Evolutionary conservation across 176 grass and related monocot species (phyloP).

Genomic region (Pontederia paniculata): DNA sequence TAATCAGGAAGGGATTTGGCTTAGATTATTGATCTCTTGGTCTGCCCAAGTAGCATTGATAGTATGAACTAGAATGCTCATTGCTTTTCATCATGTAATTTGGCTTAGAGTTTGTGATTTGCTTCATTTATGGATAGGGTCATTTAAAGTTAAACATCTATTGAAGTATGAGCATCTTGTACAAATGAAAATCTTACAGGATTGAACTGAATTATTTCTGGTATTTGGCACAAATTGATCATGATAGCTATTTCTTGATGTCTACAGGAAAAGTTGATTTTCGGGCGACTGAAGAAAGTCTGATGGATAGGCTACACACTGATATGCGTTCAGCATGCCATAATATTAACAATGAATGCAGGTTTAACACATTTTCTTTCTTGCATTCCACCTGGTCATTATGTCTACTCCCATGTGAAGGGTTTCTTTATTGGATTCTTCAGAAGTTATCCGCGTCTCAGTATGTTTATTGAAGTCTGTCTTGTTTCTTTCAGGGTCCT

Average conservation of each 20-base stretch:
- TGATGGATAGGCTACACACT: slow-evolving; percentile 7
- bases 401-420: background rate
- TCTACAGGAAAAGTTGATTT: background rate
- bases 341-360: slow-evolving; percentile 8
- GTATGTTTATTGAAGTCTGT: background rate
- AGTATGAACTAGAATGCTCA: too few species aligned
- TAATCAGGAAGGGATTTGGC: too few species aligned
- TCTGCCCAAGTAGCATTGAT: too few species aligned
- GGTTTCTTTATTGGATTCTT: background rate
- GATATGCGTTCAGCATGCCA: slow-evolving; percentile 18
- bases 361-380: background rate
- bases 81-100: too few species aligned
- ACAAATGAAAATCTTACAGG: too few species aligned
- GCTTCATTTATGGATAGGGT: too few species aligned
- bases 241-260: background rate
- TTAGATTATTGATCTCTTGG: too few species aligned
- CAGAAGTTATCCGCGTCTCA: background rate
- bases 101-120: too few species aligned
- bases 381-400: background rate
- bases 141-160: too few species aligned
- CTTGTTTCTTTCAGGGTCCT: slow-evolving; percentile 3
- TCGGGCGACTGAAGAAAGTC: slow-evolving; percentile 16
- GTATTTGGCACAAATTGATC: background rate
- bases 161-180: too few species aligned
- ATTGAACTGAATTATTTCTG: background rate